Evolutionary conservation across 495 filamentous ascomycete species (phyloP), one percentile per base, ranked within the genome.

Genomic region (Hyaloscypha bicolor): DNA sequence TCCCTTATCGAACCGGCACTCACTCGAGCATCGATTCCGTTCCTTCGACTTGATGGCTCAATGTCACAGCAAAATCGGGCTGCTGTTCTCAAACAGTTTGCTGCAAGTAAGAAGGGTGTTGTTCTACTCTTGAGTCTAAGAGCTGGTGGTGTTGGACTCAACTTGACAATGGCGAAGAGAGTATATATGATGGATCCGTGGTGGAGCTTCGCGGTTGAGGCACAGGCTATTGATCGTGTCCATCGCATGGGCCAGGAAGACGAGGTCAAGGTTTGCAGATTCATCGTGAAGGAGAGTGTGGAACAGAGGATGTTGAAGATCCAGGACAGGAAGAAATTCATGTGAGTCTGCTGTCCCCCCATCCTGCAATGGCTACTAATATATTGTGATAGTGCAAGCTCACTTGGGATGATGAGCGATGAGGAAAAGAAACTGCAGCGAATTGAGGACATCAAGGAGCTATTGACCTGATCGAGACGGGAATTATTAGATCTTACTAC

Each of bases 131-230:
- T 99, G 66, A 94, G 90, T 73, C 84, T 99, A 65, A 85, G 93
- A 57, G 95, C 96, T 3, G 95, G 95, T 22, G 95, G 95, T 33
- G 95, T 99, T 3, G 95, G 95, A 0, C 81, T 99, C 45, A 99
- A 99, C 73, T 81, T 99, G 53, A 97, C 94, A 4, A 86, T 86
- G 62, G 95, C 95, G 19, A 91, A 88, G 69, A 81, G 91, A 62
- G 96, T 98, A 12, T 97, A 90, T 76, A 93, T 99, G 90, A 97
- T 97, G 94, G 96, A 99, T 77, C 94, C 96, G 0, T 99, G 96
- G 96, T 99, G 96, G 96, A 95, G 92, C 69, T 97, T 92, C 76
- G 94, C 96, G 4, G 88, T 98, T 30, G 96, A 99, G 77, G 93
- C 93, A 11, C 96, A 99, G 76, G 96, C 96, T 30, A 97, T 99